A percentile compares a stretch with the other conserved stretches of the same genome.
These are phyloP conservation scores for Lomentospora prolificans DNA, from an alignment of 2,329 filamentous ascomycete genomes.

Conservation along the genomic window DNA sequence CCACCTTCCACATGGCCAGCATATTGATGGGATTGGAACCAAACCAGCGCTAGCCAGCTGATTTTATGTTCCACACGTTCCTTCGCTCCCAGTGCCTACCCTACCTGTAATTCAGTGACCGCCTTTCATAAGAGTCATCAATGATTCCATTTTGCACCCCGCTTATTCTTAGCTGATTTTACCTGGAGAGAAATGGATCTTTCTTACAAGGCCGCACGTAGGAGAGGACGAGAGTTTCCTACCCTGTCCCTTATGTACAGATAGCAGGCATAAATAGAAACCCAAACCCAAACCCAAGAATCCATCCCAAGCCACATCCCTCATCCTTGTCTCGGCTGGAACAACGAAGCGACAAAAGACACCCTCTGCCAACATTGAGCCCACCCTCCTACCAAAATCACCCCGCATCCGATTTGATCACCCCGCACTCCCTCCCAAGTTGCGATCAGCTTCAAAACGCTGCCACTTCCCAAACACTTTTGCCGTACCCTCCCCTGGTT, in stretches of 20 bases:
- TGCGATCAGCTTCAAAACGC: background rate
- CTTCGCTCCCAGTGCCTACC: no score
- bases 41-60: no score
- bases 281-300: background rate
- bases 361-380: no score
- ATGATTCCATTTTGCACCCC: background rate
- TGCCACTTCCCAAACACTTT: background rate
- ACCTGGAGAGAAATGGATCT: background rate
- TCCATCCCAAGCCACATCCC: no score
- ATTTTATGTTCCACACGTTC: no score
- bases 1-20: no score
- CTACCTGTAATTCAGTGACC: background rate
- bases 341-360: no score
- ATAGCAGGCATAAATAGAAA: background rate
- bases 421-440: background rate
- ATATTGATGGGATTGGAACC: no score
- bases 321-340: no score
- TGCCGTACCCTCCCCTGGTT: background rate
- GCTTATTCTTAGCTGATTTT: background rate
- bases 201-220: background rate
- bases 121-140: background rate
- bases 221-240: background rate
- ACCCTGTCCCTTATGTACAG: no score
- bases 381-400: background rate
- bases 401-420: background rate